A percentile compares a stretch with the other conserved stretches of the same genome.
Conservation (phyloP, 805 yeast genomes). For the Ogataea kodamae region DNA sequence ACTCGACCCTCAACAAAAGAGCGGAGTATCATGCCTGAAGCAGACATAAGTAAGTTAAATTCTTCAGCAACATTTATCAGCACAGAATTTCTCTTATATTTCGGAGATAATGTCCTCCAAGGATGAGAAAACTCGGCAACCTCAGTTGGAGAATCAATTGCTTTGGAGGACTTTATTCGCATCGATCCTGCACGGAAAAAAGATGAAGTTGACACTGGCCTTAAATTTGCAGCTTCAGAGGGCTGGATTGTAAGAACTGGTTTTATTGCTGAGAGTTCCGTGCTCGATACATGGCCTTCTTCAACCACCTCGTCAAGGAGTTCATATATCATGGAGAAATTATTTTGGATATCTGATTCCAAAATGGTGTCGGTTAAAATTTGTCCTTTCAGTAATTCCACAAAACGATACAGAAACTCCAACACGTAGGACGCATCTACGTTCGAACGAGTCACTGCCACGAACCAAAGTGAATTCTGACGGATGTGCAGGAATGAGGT, state of each 20-base stretch:
- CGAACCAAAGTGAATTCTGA: conserved; percentile 64
- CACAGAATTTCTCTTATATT: conserved; percentile 79
- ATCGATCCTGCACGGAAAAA: conserved; percentile 22
- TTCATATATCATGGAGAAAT: conserved; percentile 71
- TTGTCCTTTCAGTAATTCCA: conserved; percentile 45
- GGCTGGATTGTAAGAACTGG: conserved; percentile 28
- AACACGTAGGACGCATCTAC: conserved; percentile 77
- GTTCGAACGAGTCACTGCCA: conserved; percentile 86
- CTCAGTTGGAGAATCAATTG: conserved; percentile 12
- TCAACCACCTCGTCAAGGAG: conserved; percentile 72
- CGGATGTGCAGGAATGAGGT: conserved; percentile 84
- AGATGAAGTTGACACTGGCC: conserved; percentile 12
- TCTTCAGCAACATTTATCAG: conserved; percentile 73
- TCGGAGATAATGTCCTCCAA: conserved; percentile 71
- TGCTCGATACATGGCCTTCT: conserved; percentile 71
- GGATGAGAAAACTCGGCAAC: conserved; percentile 35
- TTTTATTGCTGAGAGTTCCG: conserved; percentile 47
- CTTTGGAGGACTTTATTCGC: conserved; percentile 18
- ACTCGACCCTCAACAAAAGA: conserved; percentile 77
- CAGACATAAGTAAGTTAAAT: conserved; percentile 64
- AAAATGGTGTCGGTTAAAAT: conserved; percentile 30
- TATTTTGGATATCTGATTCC: conserved; percentile 55
- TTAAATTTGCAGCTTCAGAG: conserved; percentile 1
- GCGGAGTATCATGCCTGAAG: conserved; percentile 60
- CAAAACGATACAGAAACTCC: conserved; percentile 70